Base-by-base conservation (phyloP, 306 rosid genomes). In the Vigna reflexopilosa region DNA sequence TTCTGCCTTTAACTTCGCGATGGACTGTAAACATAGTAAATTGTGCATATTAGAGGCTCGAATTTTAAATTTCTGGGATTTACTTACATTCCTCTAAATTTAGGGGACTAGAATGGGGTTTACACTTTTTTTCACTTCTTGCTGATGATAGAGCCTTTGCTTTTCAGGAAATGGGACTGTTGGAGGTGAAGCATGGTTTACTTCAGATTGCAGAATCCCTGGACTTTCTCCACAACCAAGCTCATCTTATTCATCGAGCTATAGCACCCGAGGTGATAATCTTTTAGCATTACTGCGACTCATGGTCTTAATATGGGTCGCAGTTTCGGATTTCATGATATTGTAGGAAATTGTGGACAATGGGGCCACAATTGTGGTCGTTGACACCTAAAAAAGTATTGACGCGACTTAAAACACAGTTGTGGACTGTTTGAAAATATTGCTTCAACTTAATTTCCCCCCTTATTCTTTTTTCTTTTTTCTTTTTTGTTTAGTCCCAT, bases 131-230 rank as follows among this genome's bases (percentile, higher is more conserved):
- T 52, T 52, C 10, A 52, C 58, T 52, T 2, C 28, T 36, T 50
- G 5, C 54, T 28, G 40, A 64, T 81, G 67, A 19, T 74, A 58
- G 16, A 10, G 24, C 12, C 44, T 22, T 63, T 79, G 14, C 67
- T 77, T 81, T 70, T 78, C 86, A 95, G 99, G 90, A 93, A 78
- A 91, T 95, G 98, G 89, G 98, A 38, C 57, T 95, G 62, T 89
- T 95, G 88, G 99, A 95, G 90, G 90, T 95, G 76, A 95, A 95
- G 80, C 99, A 95, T 82, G 98, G 99, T 69, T 90, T 95, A 87
- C 97, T 95, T 75, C 99, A 95, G 85, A 75, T 93, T 22, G 97
- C 97, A 17, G 99, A 95, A 80, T 85, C 99, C 20, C 86, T 95
- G 86, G 92, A 93, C 82, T 95, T 95, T 84, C 96, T 95, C 32